A percentile compares a stretch with the other conserved stretches of the same genome.
phyloP scores from a whole-genome alignment of 2,329 filamentous ascomycete species.

The Mariannaea elegans region DNA sequence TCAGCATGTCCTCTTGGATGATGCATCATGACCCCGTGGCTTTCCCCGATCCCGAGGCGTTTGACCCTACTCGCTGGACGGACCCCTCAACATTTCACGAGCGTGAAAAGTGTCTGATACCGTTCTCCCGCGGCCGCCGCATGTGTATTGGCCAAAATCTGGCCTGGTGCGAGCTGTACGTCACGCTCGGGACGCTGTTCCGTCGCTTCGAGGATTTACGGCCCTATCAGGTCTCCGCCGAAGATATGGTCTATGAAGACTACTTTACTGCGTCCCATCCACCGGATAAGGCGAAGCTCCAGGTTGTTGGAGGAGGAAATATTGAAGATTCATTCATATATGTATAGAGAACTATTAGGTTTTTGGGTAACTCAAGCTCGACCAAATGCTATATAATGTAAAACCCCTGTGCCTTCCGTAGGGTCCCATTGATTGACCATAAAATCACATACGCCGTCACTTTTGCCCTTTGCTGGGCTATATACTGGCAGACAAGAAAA shows the following conservation, averaged over 20 bases:
- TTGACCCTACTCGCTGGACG: conserved; percentile 20
- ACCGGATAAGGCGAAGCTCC: conserved; percentile 7
- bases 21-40: conserved; percentile 13
- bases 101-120: conserved; percentile 12
- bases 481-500: too few species aligned
- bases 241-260: conserved; percentile 11
- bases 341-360: not conserved
- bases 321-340: not conserved
- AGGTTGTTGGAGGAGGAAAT: not conserved
- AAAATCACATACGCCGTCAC: too few species aligned
- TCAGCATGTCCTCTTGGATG: conserved; percentile 25
- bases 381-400: too few species aligned
- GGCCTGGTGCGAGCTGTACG: conserved; percentile 20
- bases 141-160: conserved; percentile 18
- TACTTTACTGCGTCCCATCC: conserved; percentile 8
- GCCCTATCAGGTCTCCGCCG: not conserved
- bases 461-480: too few species aligned
- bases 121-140: conserved; percentile 15
- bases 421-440: too few species aligned
- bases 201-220: conserved; percentile 12
- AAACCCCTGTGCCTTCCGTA: too few species aligned
- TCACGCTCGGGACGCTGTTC: conserved; percentile 14
- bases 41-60: conserved; percentile 13
- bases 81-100: conserved; percentile 12
- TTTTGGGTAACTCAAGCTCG: too few species aligned